A percentile compares a stretch with the other conserved stretches of the same genome.
These are phyloP conservation scores for Penicillium vulpinum DNA, from an alignment of 2,329 filamentous ascomycete genomes.

Conservation along the genomic window DNA sequence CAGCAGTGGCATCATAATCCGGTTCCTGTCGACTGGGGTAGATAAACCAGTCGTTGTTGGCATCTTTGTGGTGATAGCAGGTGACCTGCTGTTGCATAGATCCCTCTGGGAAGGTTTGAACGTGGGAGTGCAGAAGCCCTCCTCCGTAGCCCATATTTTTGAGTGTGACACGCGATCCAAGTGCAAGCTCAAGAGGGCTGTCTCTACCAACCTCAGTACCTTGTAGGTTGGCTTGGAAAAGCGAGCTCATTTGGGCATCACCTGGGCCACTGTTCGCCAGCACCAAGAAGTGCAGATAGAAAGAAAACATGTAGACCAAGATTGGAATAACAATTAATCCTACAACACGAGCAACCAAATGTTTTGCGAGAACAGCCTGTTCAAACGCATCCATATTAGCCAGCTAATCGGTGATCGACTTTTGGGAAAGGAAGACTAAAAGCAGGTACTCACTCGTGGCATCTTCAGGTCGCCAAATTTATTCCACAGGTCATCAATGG, in stretches of 20 bases:
- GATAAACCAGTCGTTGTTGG: slow-evolving; percentile 99
- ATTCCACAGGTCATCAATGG: slow-evolving; percentile 93
- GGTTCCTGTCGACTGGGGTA: slow-evolving; percentile 83
- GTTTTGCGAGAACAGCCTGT: slow-evolving; percentile 67
- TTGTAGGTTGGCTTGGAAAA: slow-evolving; percentile 95
- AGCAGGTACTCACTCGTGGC: slow-evolving; percentile 63
- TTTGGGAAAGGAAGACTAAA: background rate
- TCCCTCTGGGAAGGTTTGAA: slow-evolving; percentile 93
- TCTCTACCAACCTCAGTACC: slow-evolving; percentile 93
- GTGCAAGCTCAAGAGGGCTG: slow-evolving; percentile 87
- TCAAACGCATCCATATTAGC: slow-evolving; percentile 29
- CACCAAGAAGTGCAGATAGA: slow-evolving; percentile 91
- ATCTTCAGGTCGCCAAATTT: slow-evolving; percentile 96
- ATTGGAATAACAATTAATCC: slow-evolving; percentile 87
- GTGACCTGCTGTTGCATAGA: slow-evolving; percentile 95
- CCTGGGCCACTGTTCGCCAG: slow-evolving; percentile 91
- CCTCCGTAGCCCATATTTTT: slow-evolving; percentile 99
- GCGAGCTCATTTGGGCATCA: slow-evolving; percentile 99
- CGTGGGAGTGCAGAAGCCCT: slow-evolving; percentile 91
- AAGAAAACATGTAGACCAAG: slow-evolving; percentile 92
- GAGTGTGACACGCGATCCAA: slow-evolving; percentile 84
- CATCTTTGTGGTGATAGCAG: slow-evolving; percentile 99
- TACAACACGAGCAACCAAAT: slow-evolving; percentile 75
- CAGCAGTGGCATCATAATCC: slow-evolving; percentile 70
- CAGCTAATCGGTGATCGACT: background rate